Percentiles rank a stretch among this genome's conserved stretches.
phyloP scores from a whole-genome alignment of 305 asterid genomes.

The Fraxinus paxiana region DNA sequence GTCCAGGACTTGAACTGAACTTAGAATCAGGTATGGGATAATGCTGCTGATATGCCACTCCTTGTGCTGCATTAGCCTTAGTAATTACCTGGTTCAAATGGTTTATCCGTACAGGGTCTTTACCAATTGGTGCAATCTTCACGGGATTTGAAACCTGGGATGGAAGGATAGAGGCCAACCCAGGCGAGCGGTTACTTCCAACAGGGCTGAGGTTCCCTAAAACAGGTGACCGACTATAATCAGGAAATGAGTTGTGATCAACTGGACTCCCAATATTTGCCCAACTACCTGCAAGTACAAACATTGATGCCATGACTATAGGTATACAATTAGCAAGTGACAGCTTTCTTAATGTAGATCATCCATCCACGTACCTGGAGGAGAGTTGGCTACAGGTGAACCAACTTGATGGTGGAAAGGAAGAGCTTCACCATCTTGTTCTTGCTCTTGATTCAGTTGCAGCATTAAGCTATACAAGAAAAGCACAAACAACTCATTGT shows the following conservation, averaged over 20 bases:
- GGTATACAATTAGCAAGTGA: constrained; percentile 8
- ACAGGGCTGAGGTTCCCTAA: constrained; percentile 57
- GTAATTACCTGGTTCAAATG: constrained; percentile 32
- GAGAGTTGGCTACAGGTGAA: constrained; percentile 81
- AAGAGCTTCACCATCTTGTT: constrained; percentile 62
- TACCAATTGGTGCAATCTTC: constrained; percentile 82
- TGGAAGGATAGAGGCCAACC: constrained; percentile 83
- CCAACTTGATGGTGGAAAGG: constrained; percentile 60
- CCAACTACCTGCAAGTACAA: constrained; percentile 61
- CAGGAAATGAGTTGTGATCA: constrained; percentile 56
- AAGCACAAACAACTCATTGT: constrained; percentile 21
- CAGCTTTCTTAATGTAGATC: neutral
- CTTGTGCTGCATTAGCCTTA: constrained; percentile 28
- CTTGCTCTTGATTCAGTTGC: constrained; percentile 82
- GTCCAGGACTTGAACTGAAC: constrained; percentile 54
- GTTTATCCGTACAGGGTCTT: constrained; percentile 55
- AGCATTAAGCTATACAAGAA: constrained; percentile 58
- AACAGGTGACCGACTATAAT: constrained; percentile 50
- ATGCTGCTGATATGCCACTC: constrained; percentile 32
- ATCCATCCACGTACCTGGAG: constrained; percentile 55
- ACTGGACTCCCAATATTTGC: constrained; percentile 78
- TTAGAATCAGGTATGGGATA: constrained; percentile 46
- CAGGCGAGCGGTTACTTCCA: constrained; percentile 53
- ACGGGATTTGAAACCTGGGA: constrained; percentile 58
- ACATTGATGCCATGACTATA: constrained; percentile 5